These are phyloP conservation scores for Saturnispora silvae DNA, from an alignment of 805 yeast genomes.

Conservation along the genomic window DNA sequence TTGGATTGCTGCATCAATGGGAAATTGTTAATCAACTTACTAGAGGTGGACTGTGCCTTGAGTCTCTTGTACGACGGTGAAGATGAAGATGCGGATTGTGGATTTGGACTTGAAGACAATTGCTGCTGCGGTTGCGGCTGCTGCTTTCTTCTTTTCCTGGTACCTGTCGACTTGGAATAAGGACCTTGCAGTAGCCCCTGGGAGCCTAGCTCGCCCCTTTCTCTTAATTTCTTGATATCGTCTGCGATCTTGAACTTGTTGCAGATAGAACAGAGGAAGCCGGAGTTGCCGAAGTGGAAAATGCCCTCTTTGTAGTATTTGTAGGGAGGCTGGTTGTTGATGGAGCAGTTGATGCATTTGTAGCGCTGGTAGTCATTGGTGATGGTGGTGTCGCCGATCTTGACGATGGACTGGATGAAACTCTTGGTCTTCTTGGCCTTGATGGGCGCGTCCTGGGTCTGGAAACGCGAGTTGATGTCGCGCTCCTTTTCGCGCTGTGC, in stretches of 20 bases:
- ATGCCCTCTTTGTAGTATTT: conserved; percentile 26
- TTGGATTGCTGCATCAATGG: too few species aligned
- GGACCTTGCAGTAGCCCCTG: conserved; percentile 27
- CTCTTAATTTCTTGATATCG: conserved; percentile 19
- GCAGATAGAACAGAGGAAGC: conserved; percentile 24
- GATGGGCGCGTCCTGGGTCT: conserved; percentile 13
- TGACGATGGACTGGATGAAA: conserved; percentile 23
- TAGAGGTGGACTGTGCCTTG: neutral
- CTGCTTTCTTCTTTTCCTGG: conserved; percentile 1
- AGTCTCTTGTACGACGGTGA: conserved; percentile 5
- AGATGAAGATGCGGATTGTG: conserved; percentile 7
- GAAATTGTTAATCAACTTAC: conserved; percentile 5
- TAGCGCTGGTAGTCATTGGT: conserved; percentile 9
- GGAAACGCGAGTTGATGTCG: neutral
- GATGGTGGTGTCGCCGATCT: conserved; percentile 20
- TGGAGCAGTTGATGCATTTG: conserved; percentile 25
- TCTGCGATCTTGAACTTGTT: conserved; percentile 17
- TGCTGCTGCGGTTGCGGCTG: too few species aligned
- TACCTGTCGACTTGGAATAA: conserved; percentile 9
- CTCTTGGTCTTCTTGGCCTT: conserved; percentile 24
- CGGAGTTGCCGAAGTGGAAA: conserved; percentile 27
- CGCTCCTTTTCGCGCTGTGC: too few species aligned
- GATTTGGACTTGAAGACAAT: neutral
- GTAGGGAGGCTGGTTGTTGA: conserved; percentile 23
- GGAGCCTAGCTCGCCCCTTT: conserved; percentile 25